Evolutionary conservation across 2,329 filamentous ascomycete species (phyloP), one percentile per base, ranked within the genome.

Genomic region (Cytospora paraplurivora): DNA sequence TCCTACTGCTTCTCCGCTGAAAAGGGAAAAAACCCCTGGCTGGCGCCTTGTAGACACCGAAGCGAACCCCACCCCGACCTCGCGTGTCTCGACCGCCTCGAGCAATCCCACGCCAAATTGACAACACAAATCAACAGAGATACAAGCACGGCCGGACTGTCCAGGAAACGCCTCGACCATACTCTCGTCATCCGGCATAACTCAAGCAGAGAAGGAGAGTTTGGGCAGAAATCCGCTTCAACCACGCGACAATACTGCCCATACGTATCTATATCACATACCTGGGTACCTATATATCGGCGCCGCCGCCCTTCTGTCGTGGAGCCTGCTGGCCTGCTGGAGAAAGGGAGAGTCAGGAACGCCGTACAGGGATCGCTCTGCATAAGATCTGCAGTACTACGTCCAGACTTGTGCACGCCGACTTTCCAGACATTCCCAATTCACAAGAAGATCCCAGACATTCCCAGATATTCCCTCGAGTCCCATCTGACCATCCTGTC

Each of bases 61-160:
- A 53, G 52, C 52, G 59, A 61, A 47, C 59, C 59, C 59, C 59
- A 61, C 59, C 38, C 34, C 54, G 27, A 41, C 59, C 44, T 55
- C 59, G 51, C 10, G 8, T 12, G 44, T 35, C 52, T 55, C 51
- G 51, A 61, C 54, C 59, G 59, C 19, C 34, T 35, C 51, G 51
- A 8, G 15, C 51, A 54, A 19, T 54, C 21, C 51, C 17, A 35
- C 51, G 15, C 19, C 59, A 49, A 61, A 55, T 32, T 19, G 27
- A 21, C 34, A 35, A 52, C 34, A 13, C 15, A 5, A 41, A 38
- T 19, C 7, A 15, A 34, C 32, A 50, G 7, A 53, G 21, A 49
- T 49, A 15, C 51, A 21, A 49, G 50, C 49, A 55, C 53, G 51
- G 55, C 19, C 37, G 56, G 32, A 33, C 35, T 41, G 38, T 61